A percentile compares a stretch with the other conserved stretches of the same genome.
Conservation (phyloP, 805 yeast genomes). For the Starmerella floris region DNA sequence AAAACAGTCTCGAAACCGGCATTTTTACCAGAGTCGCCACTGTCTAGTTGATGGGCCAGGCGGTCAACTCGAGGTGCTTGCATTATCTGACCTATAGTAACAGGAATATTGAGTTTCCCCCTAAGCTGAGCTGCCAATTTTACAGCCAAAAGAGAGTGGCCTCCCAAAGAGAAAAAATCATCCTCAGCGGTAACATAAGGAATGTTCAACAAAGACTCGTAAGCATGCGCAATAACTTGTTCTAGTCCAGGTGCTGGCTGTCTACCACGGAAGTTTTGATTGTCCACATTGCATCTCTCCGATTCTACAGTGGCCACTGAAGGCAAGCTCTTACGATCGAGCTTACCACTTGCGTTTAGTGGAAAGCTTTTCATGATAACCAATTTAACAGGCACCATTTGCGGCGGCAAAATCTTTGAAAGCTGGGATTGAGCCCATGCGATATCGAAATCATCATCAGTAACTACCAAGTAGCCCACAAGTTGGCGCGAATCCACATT, state of each 20-base stretch:
- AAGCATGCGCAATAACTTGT: conserved; percentile 4
- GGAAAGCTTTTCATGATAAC: conserved; percentile 78
- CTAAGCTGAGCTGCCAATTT: conserved; percentile 8
- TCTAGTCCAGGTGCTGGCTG: conserved; percentile 6
- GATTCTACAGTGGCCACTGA: not conserved
- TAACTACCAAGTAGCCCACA: conserved; percentile 5
- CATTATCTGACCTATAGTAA: conserved; percentile 15
- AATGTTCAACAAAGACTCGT: conserved; percentile 3
- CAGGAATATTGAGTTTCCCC: conserved; percentile 2
- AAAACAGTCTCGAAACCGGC: conserved; percentile 13
- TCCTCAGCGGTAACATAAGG: conserved; percentile 31
- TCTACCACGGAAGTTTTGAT: not conserved
- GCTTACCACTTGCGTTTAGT: conserved; percentile 90
- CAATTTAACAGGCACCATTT: conserved; percentile 82
- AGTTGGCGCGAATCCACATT: conserved; percentile 13
- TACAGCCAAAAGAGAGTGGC: conserved; percentile 80
- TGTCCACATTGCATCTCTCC: not conserved
- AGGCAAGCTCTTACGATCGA: conserved; percentile 77
- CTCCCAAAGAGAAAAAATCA: conserved; percentile 91
- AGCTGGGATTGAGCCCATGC: not conserved
- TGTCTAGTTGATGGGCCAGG: conserved; percentile 7
- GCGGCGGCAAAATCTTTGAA: conserved; percentile 39
- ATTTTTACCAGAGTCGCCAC: conserved; percentile 1
- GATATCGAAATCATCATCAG: not conserved
- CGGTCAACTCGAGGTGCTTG: conserved; percentile 8